A percentile compares a stretch with the other conserved stretches of the same genome.
phyloP scores from a whole-genome alignment of 164 flowering plant genomes.

The Dillenia turbinata region DNA sequence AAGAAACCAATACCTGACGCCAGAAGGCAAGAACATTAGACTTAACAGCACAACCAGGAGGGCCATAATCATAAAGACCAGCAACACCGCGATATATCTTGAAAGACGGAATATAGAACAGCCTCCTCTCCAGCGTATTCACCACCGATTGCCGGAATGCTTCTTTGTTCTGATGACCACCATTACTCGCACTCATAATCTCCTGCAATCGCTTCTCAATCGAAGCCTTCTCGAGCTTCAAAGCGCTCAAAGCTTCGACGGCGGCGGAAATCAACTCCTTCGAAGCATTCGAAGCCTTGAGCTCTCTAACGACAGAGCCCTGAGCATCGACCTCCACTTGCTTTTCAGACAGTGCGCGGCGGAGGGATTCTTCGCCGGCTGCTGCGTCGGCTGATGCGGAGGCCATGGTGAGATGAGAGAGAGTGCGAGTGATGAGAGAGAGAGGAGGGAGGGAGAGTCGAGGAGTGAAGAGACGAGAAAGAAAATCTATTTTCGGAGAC shows the following conservation, averaged over 20 bases:
- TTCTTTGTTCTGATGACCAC: slow-evolving; percentile 33
- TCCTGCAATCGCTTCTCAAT: slow-evolving; percentile 40
- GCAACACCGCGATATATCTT: slow-evolving; percentile 93
- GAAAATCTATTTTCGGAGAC: no score
- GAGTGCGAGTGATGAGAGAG: not conserved
- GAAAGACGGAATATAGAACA: slow-evolving; percentile 84
- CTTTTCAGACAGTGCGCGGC: slow-evolving; percentile 40
- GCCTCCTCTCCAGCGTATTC: slow-evolving; percentile 79
- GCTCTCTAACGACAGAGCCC: slow-evolving; percentile 40
- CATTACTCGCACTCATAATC: slow-evolving; percentile 15
- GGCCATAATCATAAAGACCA: slow-evolving; percentile 93
- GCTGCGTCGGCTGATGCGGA: slow-evolving; percentile 22
- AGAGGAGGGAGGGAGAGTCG: not conserved
- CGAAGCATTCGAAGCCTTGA: slow-evolving; percentile 35
- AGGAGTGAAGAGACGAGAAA: not conserved
- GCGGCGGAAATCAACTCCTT: slow-evolving; percentile 51
- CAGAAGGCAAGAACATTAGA: slow-evolving; percentile 85
- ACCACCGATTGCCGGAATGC: slow-evolving; percentile 67
- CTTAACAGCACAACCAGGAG: slow-evolving; percentile 93
- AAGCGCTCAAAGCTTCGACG: slow-evolving; percentile 33
- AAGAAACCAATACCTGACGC: slow-evolving; percentile 63
- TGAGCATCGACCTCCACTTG: slow-evolving; percentile 43
- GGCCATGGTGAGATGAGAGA: not conserved
- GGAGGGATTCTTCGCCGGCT: slow-evolving; percentile 41
- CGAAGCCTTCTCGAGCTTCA: slow-evolving; percentile 49